Evolutionary conservation across 192 early-diverging fungal genomes (phyloP).

Genomic region (Coemansia sp.): DNA sequence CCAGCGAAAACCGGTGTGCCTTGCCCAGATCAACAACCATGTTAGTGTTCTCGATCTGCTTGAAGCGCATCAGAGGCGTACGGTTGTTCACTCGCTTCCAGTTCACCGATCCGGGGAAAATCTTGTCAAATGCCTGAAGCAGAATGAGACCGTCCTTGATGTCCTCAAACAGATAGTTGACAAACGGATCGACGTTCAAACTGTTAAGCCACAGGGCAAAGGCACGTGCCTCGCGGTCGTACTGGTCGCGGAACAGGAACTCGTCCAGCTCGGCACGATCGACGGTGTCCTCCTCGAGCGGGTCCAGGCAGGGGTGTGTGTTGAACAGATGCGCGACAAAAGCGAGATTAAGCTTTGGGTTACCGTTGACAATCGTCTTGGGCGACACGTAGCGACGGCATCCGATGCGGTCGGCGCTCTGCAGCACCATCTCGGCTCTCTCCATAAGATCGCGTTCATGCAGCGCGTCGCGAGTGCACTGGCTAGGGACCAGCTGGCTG

Average conservation of each 20-base stretch:
- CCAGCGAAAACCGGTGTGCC: constrained; percentile 80
- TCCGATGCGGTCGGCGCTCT: constrained; percentile 88
- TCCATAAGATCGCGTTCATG: constrained; percentile 69
- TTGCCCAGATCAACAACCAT: constrained; percentile 88
- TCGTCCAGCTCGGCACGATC: constrained; percentile 90
- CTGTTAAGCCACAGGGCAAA: constrained; percentile 98
- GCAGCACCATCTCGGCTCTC: constrained; percentile 86
- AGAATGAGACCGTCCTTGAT: constrained; percentile 87
- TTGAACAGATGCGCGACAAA: constrained; percentile 99
- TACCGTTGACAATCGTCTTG: constrained; percentile 91
- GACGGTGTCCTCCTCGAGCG: constrained; percentile 72
- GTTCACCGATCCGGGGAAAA: constrained; percentile 84
- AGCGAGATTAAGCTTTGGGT: constrained; percentile 98
- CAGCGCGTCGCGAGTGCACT: constrained; percentile 80
- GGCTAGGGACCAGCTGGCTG: constrained; percentile 82
- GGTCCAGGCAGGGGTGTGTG: constrained; percentile 91
- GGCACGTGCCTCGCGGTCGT: constrained; percentile 66
- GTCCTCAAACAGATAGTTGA: constrained; percentile 98
- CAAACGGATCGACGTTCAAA: constrained; percentile 94
- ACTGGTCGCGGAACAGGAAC: constrained; percentile 50
- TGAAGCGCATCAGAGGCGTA: constrained; percentile 79
- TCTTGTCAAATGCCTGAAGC: constrained; percentile 93
- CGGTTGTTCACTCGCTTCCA: constrained; percentile 89
- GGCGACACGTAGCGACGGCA: constrained; percentile 94
- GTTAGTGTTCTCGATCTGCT: constrained; percentile 98